A percentile compares a stretch with the other conserved stretches of the same genome.
Conservation (phyloP, 805 yeast species). For the Pichia gijzeniarum region DNA sequence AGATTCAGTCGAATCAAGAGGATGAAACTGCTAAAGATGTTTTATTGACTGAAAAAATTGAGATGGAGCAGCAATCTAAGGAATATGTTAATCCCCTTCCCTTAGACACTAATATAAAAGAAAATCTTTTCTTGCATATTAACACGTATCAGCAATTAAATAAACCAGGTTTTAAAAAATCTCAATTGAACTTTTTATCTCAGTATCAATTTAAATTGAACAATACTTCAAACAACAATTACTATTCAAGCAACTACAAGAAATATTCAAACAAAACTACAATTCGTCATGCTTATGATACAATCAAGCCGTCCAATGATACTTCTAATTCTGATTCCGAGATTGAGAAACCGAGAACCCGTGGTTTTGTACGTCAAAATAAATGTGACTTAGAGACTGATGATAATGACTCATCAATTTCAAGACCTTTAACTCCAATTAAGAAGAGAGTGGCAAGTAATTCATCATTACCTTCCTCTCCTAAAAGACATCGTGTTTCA, state of each 20-base stretch:
- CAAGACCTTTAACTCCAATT: slow-evolving; percentile 30
- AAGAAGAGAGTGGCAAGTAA: background rate
- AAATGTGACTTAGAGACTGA: slow-evolving; percentile 28
- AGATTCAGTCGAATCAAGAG: too few relatives aligned
- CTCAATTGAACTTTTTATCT: slow-evolving; percentile 46
- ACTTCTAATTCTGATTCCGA: slow-evolving; percentile 25
- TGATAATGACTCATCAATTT: slow-evolving; percentile 17
- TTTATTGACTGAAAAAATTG: too few relatives aligned
- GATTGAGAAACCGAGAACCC: slow-evolving; percentile 52
- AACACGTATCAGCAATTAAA: slow-evolving; percentile 45
- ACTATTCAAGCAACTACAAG: slow-evolving; percentile 2
- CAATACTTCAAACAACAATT: slow-evolving; percentile 11
- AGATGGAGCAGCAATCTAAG: background rate
- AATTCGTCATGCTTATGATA: slow-evolving; percentile 5
- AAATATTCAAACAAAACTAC: slow-evolving; percentile 5
- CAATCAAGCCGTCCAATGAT: slow-evolving; percentile 12
- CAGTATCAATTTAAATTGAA: slow-evolving; percentile 36
- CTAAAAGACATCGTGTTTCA: slow-evolving; percentile 21
- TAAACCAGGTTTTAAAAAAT: slow-evolving; percentile 38
- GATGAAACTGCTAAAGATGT: too few relatives aligned
- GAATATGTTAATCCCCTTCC: background rate
- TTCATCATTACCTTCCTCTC: slow-evolving; percentile 9
- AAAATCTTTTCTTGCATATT: slow-evolving; percentile 29
- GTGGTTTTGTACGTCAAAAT: slow-evolving; percentile 38
- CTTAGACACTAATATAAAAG: background rate